Evolutionary conservation across 768 basidiomycete species (phyloP).

Genomic region (Mycena indigotica): DNA sequence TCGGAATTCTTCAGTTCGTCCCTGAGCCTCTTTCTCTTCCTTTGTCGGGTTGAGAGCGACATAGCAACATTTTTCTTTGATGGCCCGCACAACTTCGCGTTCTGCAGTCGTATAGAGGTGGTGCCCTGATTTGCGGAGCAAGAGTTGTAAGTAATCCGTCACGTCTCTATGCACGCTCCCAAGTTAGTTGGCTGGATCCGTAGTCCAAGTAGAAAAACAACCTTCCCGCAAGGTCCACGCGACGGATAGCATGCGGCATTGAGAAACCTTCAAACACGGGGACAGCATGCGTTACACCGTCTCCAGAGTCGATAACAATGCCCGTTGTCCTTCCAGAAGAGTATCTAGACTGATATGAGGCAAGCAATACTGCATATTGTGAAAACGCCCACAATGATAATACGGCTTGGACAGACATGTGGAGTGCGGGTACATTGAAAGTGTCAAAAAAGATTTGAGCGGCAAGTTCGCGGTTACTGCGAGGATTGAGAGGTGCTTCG

Average conservation of each 20-base stretch:
- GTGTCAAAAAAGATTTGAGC: conserved; percentile 99
- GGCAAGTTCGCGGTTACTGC: conserved; percentile 92
- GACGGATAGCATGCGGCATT: conserved; percentile 96
- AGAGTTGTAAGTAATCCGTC: conserved; percentile 92
- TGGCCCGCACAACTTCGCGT: conserved; percentile 92
- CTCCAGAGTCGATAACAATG: conserved; percentile 98
- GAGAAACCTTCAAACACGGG: conserved; percentile 99
- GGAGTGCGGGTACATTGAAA: conserved; percentile 98
- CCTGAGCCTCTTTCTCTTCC: conserved; percentile 88
- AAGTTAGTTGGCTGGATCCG: neutral
- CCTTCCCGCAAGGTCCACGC: conserved; percentile 97
- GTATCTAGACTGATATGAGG: conserved; percentile 60
- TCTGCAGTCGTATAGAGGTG: conserved; percentile 97
- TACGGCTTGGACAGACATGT: conserved; percentile 96
- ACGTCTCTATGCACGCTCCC: conserved; percentile 67
- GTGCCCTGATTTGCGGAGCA: conserved; percentile 92
- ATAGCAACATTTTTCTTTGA: conserved; percentile 99
- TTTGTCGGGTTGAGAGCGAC: conserved; percentile 89
- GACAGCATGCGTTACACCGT: conserved; percentile 98
- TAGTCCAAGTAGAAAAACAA: conserved; percentile 28
- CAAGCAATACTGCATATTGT: conserved; percentile 3
- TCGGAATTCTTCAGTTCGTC: conserved; percentile 83
- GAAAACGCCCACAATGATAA: conserved; percentile 80
- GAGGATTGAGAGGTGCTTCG: conserved; percentile 96
- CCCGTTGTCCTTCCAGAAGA: conserved; percentile 98